Base-by-base conservation (phyloP, 2,329 filamentous ascomycete species). In the Hypoxylon sp. region DNA sequence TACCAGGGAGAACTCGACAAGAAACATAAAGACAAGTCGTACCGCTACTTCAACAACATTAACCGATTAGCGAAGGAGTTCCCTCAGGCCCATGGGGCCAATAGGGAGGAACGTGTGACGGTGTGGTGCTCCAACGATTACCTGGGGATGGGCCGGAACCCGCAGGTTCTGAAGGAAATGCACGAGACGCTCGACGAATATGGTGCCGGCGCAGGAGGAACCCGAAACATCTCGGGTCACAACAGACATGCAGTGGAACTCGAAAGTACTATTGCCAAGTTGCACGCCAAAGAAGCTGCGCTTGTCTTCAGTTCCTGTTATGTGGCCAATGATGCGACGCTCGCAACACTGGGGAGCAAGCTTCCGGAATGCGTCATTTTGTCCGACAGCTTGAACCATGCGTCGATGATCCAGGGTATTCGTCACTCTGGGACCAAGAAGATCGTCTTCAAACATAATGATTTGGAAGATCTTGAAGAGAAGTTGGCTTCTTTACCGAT, bases 1-100 rank as follows among this genome's bases (percentile, higher is more conserved):
- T 99, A 98, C 83, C 84, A 91, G 72, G 84, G 84, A 68, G 95
- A 99, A 81, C 83, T 99, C 74, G 93, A 98, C 75, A 98, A 98
- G 88, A 99, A 99, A 85, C 96, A 97, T 87, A 94, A 97, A 87
- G 96, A 99, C 87, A 98, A 98, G 85, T 98, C 94, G 57, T 99
- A 99, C 85, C 93, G 96, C 78, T 98, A 98, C 85, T 99, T 99
- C 86, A 99, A 99, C 87, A 99, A 99, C 86, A 99, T 99, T 89
- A 99, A 99, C 79, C 94, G 96, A 37, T 87, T 99, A 68, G 96
- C 96, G 73, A 93, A 96, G 83, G 93, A 98, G 72, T 99, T 99
- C 71, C 96, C 96, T 31, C 93, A 92, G 72, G 96, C 96, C 50
- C 96, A 99, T 81, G 97, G 97, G 87, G 88, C 92, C 15, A 89